Evolutionary conservation across 1,284 basidiomycete species (phyloP).

Genomic region (Taiwanofungus camphoratus): DNA sequence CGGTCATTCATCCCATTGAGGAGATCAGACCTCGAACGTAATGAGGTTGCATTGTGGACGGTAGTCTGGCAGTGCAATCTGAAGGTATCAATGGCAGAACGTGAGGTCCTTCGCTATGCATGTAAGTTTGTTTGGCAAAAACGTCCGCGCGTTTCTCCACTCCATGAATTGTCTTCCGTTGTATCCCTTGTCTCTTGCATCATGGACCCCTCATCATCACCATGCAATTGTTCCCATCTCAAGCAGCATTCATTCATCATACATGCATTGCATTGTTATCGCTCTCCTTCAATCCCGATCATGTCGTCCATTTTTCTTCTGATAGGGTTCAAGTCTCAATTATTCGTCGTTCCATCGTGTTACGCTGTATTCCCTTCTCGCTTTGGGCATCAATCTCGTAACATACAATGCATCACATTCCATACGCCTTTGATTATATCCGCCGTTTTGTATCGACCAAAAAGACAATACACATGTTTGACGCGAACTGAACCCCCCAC

Average conservation of each 20-base stretch:
- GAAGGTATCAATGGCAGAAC: too few relatives aligned
- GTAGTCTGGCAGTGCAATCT: too few relatives aligned
- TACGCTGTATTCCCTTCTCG: constrained; percentile 9
- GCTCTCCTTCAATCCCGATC: constrained; percentile 1
- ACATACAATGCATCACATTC: constrained; percentile 9
- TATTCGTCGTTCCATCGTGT: neutral
- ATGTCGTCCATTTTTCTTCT: constrained; percentile 10
- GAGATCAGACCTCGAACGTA: too few relatives aligned
- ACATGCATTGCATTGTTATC: constrained; percentile 2
- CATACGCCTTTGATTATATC: neutral
- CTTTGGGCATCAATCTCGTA: constrained; percentile 6
- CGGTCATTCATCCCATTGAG: too few relatives aligned
- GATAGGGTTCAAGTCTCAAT: constrained; percentile 12
- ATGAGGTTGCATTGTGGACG: too few relatives aligned
- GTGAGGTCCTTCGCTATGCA: neutral
- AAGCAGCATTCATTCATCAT: constrained; percentile 13
- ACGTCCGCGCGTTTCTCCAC: constrained; percentile 16
- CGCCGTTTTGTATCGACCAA: constrained; percentile 7
- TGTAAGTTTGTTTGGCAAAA: constrained; percentile 21
- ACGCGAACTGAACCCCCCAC: too few relatives aligned
- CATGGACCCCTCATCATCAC: constrained; percentile 24
- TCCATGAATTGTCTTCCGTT: constrained; percentile 21
- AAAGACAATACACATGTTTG: constrained; percentile 6
- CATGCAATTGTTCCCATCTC: constrained; percentile 23
- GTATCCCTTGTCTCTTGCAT: constrained; percentile 18